Percentiles rank a stretch among this genome's conserved stretches.
phyloP scores from a whole-genome alignment of 202 grass and related monocot species.

The Brachypodium distachyon region DNA sequence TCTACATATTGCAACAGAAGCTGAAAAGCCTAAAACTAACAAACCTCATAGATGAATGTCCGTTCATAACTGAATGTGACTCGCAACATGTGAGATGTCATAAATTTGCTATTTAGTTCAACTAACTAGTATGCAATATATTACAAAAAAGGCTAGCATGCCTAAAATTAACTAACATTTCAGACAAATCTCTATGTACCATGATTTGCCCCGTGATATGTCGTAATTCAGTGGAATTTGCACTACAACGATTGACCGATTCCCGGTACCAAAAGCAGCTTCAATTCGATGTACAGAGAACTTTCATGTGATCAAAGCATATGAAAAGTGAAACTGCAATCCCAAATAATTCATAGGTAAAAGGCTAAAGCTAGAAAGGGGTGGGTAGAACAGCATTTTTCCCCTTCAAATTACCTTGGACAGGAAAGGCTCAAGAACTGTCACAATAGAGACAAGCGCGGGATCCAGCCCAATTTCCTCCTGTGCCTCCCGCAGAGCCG shows the following conservation, averaged over 20 bases:
- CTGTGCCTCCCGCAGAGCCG: constrained; percentile 64
- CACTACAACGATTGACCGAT: not conserved
- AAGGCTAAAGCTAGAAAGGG: no score
- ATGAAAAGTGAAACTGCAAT: no score
- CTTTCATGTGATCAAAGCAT: not conserved
- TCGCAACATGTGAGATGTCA: no score
- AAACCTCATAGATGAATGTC: not conserved
- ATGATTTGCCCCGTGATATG: not conserved
- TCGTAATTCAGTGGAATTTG: not conserved
- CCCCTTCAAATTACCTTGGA: constrained; percentile 79
- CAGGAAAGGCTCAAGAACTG: constrained; percentile 70
- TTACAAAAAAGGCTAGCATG: no score
- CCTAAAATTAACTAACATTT: not conserved
- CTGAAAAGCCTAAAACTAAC: not conserved
- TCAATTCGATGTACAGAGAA: not conserved
- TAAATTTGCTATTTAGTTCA: no score
- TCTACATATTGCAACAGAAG: not conserved
- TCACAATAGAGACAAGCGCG: constrained; percentile 47
- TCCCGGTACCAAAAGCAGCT: not conserved
- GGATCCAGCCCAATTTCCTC: constrained; percentile 83
- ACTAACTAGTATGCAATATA: no score
- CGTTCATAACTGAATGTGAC: no score
- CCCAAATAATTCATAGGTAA: not conserved
- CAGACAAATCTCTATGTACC: not conserved
- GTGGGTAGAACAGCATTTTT: no score